Evolutionary conservation across 805 yeast species (phyloP), one percentile per base, ranked within the genome.

Genomic region (Monosporozyma yasuniensis): DNA sequence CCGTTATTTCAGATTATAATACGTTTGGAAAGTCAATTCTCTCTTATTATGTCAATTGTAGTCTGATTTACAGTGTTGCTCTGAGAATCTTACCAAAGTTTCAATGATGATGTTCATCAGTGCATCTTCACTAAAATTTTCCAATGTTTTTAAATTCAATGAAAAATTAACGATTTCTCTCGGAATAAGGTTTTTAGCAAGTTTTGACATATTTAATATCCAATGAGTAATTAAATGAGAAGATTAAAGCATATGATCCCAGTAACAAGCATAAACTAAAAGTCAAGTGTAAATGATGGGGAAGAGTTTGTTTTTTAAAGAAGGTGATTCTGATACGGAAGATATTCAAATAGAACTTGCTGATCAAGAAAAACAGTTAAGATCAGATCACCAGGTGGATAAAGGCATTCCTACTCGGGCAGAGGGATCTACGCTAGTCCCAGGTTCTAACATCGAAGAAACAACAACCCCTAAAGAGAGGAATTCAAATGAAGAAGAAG

Each of bases 291-390:
- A 32, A 14, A n/a, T 14, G 3, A 32, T 32, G 35, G 16, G 16
- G 16, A 32, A 42, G 34, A 23, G 51, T 14, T 35, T 69, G 44
- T 70, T 69, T 56, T 67, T 69, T 3, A 57, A 56, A 34, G 75
- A 72, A 37, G 75, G 71, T 41, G 72, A 68, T 19, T 69, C 68
- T 38, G 71, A 64, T 47, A 67, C 67, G 44, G 67, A 65, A 42
- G 53, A 52, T 12, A 34, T 65, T 23, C 64, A 59, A 44, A 47
- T 50, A 19, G 68, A 64, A 47, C 53, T 65, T 18, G 57, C 61
- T 1, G 55, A 55, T 37, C 65, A 62, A 23, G 51, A 55, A 14
- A 35, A 67, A 60, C 10, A 62, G 34, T n/a, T 34, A 23, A 30
- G 46, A 25, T 35, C 48, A 18, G 35, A 43, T 16, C 11, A 28